Conservation (phyloP, 495 filamentous ascomycete species). For the Penicillium bialowiezense region DNA sequence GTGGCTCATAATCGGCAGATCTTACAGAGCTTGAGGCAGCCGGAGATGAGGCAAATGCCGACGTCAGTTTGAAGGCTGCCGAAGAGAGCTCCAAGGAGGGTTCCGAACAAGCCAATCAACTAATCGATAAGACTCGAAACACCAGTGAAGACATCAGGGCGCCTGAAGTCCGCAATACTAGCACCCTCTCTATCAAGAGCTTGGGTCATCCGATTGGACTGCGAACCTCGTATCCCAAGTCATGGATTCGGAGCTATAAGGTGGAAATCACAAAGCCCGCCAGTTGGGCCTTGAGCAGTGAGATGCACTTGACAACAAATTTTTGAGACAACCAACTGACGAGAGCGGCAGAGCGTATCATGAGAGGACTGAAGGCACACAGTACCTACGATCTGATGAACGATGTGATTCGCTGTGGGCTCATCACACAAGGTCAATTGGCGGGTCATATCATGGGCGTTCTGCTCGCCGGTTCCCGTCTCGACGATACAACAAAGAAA, state of each 20-base stretch:
- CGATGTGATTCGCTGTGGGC: constrained; percentile 12
- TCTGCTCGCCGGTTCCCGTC: constrained; percentile 2
- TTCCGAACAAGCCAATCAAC: background rate
- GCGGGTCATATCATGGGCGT: constrained; percentile 8
- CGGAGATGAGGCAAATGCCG: too few relatives aligned
- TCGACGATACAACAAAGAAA: constrained; percentile 8
- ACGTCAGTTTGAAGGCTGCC: too few relatives aligned
- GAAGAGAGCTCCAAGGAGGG: too few relatives aligned
- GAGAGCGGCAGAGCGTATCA: constrained; percentile 9
- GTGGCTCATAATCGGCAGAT: too few relatives aligned
- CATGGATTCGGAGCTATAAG: constrained; percentile 6
- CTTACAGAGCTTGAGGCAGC: too few relatives aligned
- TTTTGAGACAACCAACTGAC: background rate
- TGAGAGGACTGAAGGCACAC: constrained; percentile 11
- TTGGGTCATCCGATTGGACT: constrained; percentile 10
- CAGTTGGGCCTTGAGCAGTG: constrained; percentile 8
- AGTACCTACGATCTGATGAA: constrained; percentile 8
- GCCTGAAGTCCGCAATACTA: constrained; percentile 4
- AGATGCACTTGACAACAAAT: background rate
- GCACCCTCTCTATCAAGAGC: constrained; percentile 4
- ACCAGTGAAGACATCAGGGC: background rate
- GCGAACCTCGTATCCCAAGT: constrained; percentile 5
- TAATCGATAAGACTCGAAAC: background rate
- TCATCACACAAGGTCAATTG: constrained; percentile 15
- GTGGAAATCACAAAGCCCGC: constrained; percentile 14